These are phyloP conservation scores for Alternaria viburni DNA, from an alignment of 2,329 filamentous ascomycete genomes.

Conservation along the genomic window DNA sequence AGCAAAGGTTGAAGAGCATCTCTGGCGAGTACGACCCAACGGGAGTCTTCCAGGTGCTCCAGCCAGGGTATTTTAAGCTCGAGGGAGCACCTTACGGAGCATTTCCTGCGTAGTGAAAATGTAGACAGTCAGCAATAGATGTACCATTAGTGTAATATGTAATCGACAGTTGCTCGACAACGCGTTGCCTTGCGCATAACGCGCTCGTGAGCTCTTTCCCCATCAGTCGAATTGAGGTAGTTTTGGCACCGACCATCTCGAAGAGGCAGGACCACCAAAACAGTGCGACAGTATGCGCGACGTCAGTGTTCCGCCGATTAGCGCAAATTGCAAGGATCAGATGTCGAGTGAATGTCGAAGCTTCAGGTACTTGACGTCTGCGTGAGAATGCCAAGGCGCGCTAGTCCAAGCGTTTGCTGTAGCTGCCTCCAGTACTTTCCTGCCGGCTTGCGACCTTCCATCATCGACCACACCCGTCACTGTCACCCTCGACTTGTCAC, in stretches of 20 bases:
- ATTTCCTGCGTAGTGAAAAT: background rate
- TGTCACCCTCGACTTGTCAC: constrained; percentile 16
- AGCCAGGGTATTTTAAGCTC: constrained; percentile 31
- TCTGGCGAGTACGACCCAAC: constrained; percentile 23
- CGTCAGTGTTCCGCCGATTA: background rate
- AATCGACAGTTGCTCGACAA: background rate
- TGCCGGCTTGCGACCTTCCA: constrained; percentile 13
- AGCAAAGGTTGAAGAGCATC: constrained; percentile 26
- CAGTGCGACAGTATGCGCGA: background rate
- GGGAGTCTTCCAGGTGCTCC: constrained; percentile 26
- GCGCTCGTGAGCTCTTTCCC: background rate
- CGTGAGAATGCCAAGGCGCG: constrained; percentile 13
- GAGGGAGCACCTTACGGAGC: constrained; percentile 24
- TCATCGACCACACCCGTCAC: constrained; percentile 21
- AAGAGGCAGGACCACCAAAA: background rate
- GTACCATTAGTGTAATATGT: background rate
- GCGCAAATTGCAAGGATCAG: background rate
- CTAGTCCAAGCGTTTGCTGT: constrained; percentile 14
- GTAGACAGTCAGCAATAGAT: background rate
- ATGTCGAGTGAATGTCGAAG: background rate
- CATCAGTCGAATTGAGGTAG: background rate
- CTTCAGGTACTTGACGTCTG: constrained; percentile 4
- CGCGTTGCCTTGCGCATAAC: background rate
- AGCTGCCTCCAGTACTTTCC: constrained; percentile 14
- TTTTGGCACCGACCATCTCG: background rate